Percentiles rank a stretch among this genome's conserved stretches.
Conservation (phyloP, 176 grass and related monocot species). For the Raddia guianensis region DNA sequence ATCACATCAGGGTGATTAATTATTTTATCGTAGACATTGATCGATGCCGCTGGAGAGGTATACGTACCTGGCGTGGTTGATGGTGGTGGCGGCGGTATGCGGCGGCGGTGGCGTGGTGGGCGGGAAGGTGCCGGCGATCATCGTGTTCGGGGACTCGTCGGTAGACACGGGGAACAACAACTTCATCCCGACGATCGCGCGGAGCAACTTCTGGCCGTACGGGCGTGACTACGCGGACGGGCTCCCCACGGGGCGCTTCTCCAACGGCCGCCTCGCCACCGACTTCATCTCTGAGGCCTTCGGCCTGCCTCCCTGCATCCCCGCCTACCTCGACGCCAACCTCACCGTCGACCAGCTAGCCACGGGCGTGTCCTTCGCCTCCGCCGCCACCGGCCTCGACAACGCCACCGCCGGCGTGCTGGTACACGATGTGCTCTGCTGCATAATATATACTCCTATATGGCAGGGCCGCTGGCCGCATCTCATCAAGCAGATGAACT, state of each 20-base stretch:
- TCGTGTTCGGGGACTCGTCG: constrained; percentile 80
- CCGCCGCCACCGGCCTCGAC: constrained; percentile 74
- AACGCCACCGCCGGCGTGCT: constrained; percentile 48
- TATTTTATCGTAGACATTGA: too few relatives aligned
- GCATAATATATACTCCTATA: too few relatives aligned
- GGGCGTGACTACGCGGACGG: constrained; percentile 58
- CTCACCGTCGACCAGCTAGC: constrained; percentile 46
- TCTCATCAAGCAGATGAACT: too few relatives aligned
- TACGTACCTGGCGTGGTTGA: background rate
- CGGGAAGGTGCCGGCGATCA: constrained; percentile 52
- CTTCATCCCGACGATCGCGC: constrained; percentile 53
- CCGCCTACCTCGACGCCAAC: constrained; percentile 68
- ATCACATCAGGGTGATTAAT: too few relatives aligned
- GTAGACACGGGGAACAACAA: constrained; percentile 91
- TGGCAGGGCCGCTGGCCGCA: too few relatives aligned
- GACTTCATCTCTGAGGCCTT: constrained; percentile 81
- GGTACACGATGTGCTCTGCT: background rate
- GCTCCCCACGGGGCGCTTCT: constrained; percentile 76
- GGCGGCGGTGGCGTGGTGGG: background rate
- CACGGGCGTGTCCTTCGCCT: constrained; percentile 77
- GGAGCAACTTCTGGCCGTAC: constrained; percentile 79
- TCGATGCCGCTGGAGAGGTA: background rate
- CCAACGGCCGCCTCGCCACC: constrained; percentile 67
- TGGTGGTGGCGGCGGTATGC: background rate
- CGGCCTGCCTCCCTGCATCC: constrained; percentile 54